phyloP scores from a whole-genome alignment of 208 protist species.

The Crithidia acanthocephali region DNA sequence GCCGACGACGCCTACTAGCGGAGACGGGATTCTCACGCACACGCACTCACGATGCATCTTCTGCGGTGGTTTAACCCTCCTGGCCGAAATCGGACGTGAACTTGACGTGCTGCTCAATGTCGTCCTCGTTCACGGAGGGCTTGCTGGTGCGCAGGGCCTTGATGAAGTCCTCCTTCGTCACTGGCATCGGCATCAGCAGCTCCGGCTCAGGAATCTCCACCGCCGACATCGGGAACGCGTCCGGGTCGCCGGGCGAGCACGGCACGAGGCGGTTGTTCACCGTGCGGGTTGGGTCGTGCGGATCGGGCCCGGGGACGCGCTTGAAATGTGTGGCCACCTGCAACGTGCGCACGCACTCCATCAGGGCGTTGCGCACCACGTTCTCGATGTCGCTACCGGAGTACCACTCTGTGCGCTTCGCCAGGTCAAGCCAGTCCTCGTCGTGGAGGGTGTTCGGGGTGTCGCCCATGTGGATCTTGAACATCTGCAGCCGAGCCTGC shows the following conservation, averaged over 20 bases:
- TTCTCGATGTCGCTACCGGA: conserved; percentile 97
- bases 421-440: conserved; percentile 93
- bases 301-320: conserved; percentile 77
- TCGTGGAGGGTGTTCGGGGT: conserved; percentile 90
- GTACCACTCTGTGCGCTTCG: conserved; percentile 91
- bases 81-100: conserved; percentile 98
- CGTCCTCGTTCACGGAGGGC: conserved; percentile 90
- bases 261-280: conserved; percentile 89
- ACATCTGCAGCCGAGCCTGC: conserved; percentile 87
- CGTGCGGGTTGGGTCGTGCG: conserved; percentile 71
- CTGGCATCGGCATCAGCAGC: conserved; percentile 90
- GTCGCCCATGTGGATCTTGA: conserved; percentile 97
- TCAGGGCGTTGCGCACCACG: conserved; percentile 97
- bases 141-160: conserved; percentile 88
- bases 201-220: conserved; percentile 90
- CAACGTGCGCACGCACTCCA: conserved; percentile 97
- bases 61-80: conserved; percentile 77
- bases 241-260: conserved; percentile 95
- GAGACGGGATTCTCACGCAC: too few relatives aligned
- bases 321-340: conserved; percentile 99
- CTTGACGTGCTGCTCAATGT: conserved; percentile 94
- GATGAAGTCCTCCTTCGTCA: conserved; percentile 94
- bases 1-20: too few relatives aligned
- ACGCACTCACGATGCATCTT: too few relatives aligned
- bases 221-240: conserved; percentile 93